Evolutionary conservation across 345 rosid genomes (phyloP).

Genomic region (Eutrema japonicum): DNA sequence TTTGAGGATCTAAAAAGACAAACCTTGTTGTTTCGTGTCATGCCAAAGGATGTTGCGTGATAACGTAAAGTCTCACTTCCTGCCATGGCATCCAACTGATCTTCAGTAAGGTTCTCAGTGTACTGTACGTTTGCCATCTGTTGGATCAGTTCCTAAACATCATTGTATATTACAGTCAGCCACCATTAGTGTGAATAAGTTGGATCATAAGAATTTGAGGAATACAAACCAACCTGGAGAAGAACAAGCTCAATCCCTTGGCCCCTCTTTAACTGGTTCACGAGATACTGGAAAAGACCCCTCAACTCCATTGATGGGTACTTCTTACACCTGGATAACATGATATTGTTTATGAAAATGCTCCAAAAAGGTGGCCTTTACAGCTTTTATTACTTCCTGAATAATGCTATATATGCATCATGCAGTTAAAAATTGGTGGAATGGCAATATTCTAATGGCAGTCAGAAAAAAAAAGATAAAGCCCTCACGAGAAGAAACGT

Average conservation of each 20-base stretch:
- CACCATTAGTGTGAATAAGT: conserved; percentile 27
- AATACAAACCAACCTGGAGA: conserved; percentile 66
- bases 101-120: conserved; percentile 97
- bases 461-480: background rate
- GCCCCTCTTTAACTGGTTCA: conserved; percentile 94
- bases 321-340: conserved; percentile 80
- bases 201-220: conserved; percentile 23
- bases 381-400: conserved; percentile 22
- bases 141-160: conserved; percentile 85
- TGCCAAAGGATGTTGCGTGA: conserved; percentile 94
- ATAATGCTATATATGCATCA: conserved; percentile 3
- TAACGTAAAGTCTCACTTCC: conserved; percentile 97
- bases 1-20: conserved; percentile 21
- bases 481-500: conserved; percentile 8
- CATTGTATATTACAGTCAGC: conserved; percentile 40
- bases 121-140: conserved; percentile 99
- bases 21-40: conserved; percentile 96
- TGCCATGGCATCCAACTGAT: conserved; percentile 99
- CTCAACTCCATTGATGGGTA: conserved; percentile 98
- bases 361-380: conserved; percentile 12
- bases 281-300: conserved; percentile 98
- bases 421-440: conserved; percentile 5
- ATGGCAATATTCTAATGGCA: conserved; percentile 19
- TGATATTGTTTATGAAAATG: conserved; percentile 19
- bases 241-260: conserved; percentile 97